A percentile compares a stretch with the other conserved stretches of the same genome.
phyloP scores from a whole-genome alignment of 2,329 filamentous ascomycete genomes.

The Onygenales sp. region DNA sequence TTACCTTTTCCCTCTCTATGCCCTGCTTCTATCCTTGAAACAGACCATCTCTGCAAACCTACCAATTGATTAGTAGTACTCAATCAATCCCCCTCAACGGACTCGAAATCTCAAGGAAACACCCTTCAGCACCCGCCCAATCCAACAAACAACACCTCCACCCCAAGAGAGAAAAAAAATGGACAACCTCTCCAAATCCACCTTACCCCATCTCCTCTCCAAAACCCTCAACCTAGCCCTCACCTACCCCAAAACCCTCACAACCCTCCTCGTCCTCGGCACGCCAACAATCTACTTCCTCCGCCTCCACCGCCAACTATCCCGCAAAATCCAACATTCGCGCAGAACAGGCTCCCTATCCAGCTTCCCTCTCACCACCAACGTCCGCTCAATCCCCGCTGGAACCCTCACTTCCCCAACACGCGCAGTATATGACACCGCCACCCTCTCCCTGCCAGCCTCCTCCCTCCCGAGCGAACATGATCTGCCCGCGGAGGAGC shows the following conservation, averaged over 20 bases:
- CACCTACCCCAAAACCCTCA: background rate
- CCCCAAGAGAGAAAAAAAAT: too few relatives aligned
- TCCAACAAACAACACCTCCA: too few relatives aligned
- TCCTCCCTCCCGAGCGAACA: slow-evolving; percentile 13
- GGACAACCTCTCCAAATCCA: too few relatives aligned
- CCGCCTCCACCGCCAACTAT: slow-evolving; percentile 16
- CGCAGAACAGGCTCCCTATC: slow-evolving; percentile 12
- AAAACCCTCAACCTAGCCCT: too few relatives aligned
- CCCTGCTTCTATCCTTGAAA: too few relatives aligned
- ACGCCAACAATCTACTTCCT: slow-evolving; percentile 16
- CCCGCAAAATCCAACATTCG: slow-evolving; percentile 16
- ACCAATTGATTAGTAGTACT: too few relatives aligned
- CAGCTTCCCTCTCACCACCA: slow-evolving; percentile 6
- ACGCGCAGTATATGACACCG: slow-evolving; percentile 16
- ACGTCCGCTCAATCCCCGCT: slow-evolving; percentile 17
- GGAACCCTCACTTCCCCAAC: slow-evolving; percentile 13
- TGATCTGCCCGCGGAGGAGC: slow-evolving; percentile 8
- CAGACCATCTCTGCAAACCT: too few relatives aligned
- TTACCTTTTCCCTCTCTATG: too few relatives aligned
- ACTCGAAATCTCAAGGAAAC: too few relatives aligned
- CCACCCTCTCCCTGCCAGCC: slow-evolving; percentile 13
- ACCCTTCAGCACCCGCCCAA: too few relatives aligned
- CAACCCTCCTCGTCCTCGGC: slow-evolving; percentile 9
- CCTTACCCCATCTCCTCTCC: too few relatives aligned
- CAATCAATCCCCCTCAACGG: too few relatives aligned